Base-by-base conservation (phyloP, 768 basidiomycete species). In the Lepiota subincarnata region DNA sequence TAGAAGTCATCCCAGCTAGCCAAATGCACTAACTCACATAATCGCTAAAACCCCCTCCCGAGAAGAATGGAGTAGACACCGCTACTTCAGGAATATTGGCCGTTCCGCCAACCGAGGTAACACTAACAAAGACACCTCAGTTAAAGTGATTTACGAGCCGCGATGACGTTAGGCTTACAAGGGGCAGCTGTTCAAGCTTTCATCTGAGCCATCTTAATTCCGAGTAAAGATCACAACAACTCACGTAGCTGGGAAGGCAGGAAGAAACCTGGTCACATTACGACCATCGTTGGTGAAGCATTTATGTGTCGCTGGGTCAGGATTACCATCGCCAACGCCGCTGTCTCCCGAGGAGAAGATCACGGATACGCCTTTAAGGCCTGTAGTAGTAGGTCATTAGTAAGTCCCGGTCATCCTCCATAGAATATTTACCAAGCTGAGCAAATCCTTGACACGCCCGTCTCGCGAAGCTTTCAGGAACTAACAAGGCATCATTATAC, bases 1-100 rank as follows among this genome's bases (percentile, higher is more conserved):
- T 24, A 31, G 24, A n/a, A 13, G 42, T 16, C 6, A 34, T 14
- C 6, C 4, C 11, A 18, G 19, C 12, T 13, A 10, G n/a, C 22
- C n/a, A 18, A 14, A 5, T 56, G 40, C 35, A 10, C 1, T 13
- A 41, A 59, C 74, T 57, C 34, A 86, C 84, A 48, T 80, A 79
- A 57, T 84, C 73, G 64, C 84, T 86, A 70, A 89, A 90, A 13
- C 87, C 86, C 13, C 87, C 86, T 6, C 86, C 84, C 24, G 85
- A 87, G 69, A 84, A 84, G 58, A 70, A 72, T 19, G 66, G 58
- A 16, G n/a, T n/a, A n/a, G 48, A 64, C 0, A 74, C 77, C 0
- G 80, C 81, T 3, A 70, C 71, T 64, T 89, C 86, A 0, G 84
- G 86, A 37, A 68, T 56, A 35, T 63, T 62, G 0, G 60, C 53